phyloP scores from a whole-genome alignment of 1,139 yeast species.

The Yamadazyma sp. region DNA sequence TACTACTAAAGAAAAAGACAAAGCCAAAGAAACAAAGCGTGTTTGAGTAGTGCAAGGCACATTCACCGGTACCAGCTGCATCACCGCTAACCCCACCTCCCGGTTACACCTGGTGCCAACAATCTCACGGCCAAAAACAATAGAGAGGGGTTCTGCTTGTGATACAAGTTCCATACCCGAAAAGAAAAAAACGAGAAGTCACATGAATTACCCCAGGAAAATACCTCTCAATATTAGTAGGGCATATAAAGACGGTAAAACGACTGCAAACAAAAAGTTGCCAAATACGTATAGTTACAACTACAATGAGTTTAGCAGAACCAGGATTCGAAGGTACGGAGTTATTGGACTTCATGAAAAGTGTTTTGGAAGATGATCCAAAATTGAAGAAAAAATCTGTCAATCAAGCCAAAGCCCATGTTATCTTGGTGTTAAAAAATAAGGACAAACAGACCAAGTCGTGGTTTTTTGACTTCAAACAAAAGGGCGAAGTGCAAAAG shows the following conservation, averaged over 20 bases:
- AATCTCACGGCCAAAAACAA: too few species aligned
- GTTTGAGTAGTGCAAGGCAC: conserved; percentile 3
- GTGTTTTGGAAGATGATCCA: conserved; percentile 23
- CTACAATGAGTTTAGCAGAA: conserved; percentile 19
- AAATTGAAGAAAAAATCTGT: conserved; percentile 20
- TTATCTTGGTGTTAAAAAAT: conserved; percentile 21
- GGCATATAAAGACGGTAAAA: neutral
- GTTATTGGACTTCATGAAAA: conserved; percentile 23
- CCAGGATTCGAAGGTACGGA: conserved; percentile 27
- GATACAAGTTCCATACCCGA: too few species aligned
- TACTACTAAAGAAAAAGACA: conserved; percentile 5
- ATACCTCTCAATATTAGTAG: too few species aligned
- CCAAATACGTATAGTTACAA: too few species aligned
- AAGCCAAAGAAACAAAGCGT: conserved; percentile 6
- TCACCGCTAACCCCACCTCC: too few species aligned
- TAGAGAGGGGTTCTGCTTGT: too few species aligned
- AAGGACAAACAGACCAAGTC: conserved; percentile 21
- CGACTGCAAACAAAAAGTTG: neutral
- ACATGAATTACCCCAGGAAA: conserved; percentile 1
- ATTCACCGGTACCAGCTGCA: too few species aligned
- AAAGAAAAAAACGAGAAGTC: neutral
- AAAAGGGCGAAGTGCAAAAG: conserved; percentile 20
- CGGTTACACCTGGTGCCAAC: too few species aligned
- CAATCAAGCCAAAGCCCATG: conserved; percentile 20
- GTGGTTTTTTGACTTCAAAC: conserved; percentile 24